These are phyloP conservation scores for Debaryomycetaceae sp. DNA, from an alignment of 1,139 yeast genomes.

Conservation along the genomic window DNA sequence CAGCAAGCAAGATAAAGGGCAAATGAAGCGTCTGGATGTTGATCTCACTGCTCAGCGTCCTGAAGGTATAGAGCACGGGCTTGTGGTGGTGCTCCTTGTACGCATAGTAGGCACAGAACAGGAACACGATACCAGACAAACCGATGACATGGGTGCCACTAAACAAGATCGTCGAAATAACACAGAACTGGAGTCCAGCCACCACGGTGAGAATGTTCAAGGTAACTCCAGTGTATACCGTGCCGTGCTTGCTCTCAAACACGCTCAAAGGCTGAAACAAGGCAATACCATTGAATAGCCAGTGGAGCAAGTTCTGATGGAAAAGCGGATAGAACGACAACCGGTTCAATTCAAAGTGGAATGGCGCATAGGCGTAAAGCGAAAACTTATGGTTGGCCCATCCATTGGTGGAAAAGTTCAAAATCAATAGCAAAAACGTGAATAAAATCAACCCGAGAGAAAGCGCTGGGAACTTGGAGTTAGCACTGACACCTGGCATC, in stretches of 20 bases:
- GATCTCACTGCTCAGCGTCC: constrained; percentile 17
- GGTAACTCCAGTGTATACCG: constrained; percentile 82
- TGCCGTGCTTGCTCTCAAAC: constrained; percentile 77
- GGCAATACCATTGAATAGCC: constrained; percentile 59
- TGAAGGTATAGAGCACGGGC: constrained; percentile 40
- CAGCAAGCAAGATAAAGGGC: constrained; percentile 55
- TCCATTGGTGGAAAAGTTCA: constrained; percentile 20
- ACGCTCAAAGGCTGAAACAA: constrained; percentile 59
- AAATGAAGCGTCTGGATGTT: constrained; percentile 58
- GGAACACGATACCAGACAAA: constrained; percentile 73
- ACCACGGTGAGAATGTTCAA: constrained; percentile 69
- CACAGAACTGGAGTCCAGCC: constrained; percentile 65
- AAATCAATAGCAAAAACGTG: constrained; percentile 35
- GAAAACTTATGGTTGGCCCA: constrained; percentile 20
- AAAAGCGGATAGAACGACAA: constrained; percentile 74
- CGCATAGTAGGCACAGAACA: constrained; percentile 63
- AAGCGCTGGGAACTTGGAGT: constrained; percentile 51
- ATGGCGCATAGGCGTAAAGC: constrained; percentile 56
- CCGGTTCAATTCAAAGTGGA: constrained; percentile 55
- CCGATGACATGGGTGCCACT: constrained; percentile 61
- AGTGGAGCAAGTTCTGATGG: constrained; percentile 60
- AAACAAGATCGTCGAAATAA: constrained; percentile 50
- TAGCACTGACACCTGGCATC: constrained; percentile 7
- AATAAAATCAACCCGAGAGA: constrained; percentile 64
- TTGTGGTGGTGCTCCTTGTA: constrained; percentile 52